A percentile compares a stretch with the other conserved stretches of the same genome.
Conservation (phyloP, 805 yeast genomes). For the Sungouiozyma intestinalis region DNA sequence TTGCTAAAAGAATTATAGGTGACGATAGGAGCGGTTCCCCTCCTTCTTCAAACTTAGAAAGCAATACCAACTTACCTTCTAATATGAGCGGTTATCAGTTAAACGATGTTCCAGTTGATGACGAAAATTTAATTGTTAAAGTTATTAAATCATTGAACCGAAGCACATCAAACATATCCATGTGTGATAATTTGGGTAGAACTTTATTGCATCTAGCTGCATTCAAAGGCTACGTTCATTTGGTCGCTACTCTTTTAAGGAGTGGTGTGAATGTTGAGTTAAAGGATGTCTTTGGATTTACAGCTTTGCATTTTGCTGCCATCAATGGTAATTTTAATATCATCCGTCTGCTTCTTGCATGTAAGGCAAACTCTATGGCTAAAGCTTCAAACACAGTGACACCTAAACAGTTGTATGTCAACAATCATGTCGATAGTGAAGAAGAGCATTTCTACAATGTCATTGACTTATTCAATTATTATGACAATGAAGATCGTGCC, state of each 20-base stretch:
- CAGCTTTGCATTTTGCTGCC: conserved; percentile 84
- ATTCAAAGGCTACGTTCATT: conserved; percentile 54
- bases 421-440: conserved; percentile 4
- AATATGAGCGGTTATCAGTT: background rate
- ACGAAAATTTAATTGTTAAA: conserved; percentile 33
- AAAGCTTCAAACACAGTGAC: conserved; percentile 42
- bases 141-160: conserved; percentile 57
- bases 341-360: conserved; percentile 49
- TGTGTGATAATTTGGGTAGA: conserved; percentile 77
- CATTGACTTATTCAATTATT: background rate
- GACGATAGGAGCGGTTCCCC: conserved; percentile 18
- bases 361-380: conserved; percentile 49
- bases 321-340: conserved; percentile 61
- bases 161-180: conserved; percentile 67
- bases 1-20: conserved; percentile 85
- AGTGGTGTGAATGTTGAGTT: conserved; percentile 59
- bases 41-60: conserved; percentile 2
- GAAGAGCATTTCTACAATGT: background rate
- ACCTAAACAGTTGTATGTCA: conserved; percentile 25
- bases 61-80: background rate
- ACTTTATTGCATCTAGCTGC: conserved; percentile 81
- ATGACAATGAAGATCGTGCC: background rate
- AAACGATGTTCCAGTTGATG: conserved; percentile 7
- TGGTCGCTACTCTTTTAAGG: conserved; percentile 54
- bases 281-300: conserved; percentile 69